Base-by-base conservation (phyloP, 768 basidiomycete genomes). In the Leccinum fibrillosum region DNA sequence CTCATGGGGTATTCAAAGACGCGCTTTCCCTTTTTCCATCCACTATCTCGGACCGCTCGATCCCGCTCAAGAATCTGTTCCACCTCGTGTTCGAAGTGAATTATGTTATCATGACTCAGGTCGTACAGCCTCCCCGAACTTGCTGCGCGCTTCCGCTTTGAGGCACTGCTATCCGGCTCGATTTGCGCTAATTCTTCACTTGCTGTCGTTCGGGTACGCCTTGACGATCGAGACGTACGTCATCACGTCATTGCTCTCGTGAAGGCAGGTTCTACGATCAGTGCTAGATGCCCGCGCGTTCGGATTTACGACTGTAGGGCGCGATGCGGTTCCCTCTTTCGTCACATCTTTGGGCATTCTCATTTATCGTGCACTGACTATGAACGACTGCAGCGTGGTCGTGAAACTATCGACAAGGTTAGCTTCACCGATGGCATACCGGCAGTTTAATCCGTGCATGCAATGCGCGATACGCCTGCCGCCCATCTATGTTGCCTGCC, bases 231-330 rank as follows among this genome's bases (percentile, higher is more conserved):
- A 26, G 42, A 26, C 54, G 71, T 72, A 71, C 67, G 72, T 72
- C 72, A 72, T 58, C 71, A 71, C 67, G 72, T 72, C 72, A 72
- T 58, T n/a, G 32, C 62, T 66, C 45, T 61, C 60, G 54, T 57
- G 55, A 55, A 57, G 10, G 50, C 35, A 58, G 55, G 44, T 59
- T 42, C 49, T 58, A 58, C 49, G 48, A 47, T 61, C 59, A 50
- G 37, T 51, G 51, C 51, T 30, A 48, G 45, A 55, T 23, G 49
- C 55, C 51, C 44, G 49, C 51, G 52, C 58, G 52, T 57, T 51
- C 45, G n/a, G 47, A 44, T 23, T 60, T 62, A 62, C 55, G 66
- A 62, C 52, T 58, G 44, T 44, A 49, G 50, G 56, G 59, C 61
- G 62, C 55, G 59, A 60, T 59, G 60, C 56, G 4, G 28, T 57